Evolutionary conservation across 1,284 basidiomycete species (phyloP), one percentile per base, ranked within the genome.

Genomic region (Microbotryum violaceum): DNA sequence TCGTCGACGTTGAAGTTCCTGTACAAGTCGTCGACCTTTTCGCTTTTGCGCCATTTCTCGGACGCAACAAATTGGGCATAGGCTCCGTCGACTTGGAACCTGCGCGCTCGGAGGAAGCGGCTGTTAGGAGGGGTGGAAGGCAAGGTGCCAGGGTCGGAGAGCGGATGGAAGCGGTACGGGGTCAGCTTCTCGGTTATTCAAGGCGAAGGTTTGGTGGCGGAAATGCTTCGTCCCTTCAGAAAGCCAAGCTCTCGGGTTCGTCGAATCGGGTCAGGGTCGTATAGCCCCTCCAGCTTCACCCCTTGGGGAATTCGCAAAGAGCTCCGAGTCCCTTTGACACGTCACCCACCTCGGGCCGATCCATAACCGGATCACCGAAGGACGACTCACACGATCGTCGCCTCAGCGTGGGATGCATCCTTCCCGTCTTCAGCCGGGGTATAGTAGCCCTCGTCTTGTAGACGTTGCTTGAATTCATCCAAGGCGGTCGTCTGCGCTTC

Each of bases 51-150:
- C 87, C 87, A 89, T 14, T 78, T 76, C 69, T 85, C 81, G 0
- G 84, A 77, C 25, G 80, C 79, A 1, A 82, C 72, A 70, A 88
- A 89, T 70, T 89, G 86, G 64, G 82, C 82, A 72, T 83, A 78
- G 0, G 87, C 88, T 66, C 82, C 81, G n/a, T 73, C 66, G 8
- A 79, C 76, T 64, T 86, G 80, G 70, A 83, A 88, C 58, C 78
- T 78, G 65, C 87, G 80, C 7, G 88, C 88, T 29, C 86, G 80
- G 6, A 89, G 79, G 70, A 89, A 89, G 12, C 88, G 85, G 27
- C 87, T 89, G 71, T 31, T 44, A 44, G 9, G 33, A 31, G 25
- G 20, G 27, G 47, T 37, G 47, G 23, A 50, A 31, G n/a, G 18
- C 23, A 23, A 8, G 8, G 50, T 25, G 7, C 27, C 27, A 27